Conservation (phyloP, 495 filamentous ascomycete species). For the Xylaria grammica region DNA sequence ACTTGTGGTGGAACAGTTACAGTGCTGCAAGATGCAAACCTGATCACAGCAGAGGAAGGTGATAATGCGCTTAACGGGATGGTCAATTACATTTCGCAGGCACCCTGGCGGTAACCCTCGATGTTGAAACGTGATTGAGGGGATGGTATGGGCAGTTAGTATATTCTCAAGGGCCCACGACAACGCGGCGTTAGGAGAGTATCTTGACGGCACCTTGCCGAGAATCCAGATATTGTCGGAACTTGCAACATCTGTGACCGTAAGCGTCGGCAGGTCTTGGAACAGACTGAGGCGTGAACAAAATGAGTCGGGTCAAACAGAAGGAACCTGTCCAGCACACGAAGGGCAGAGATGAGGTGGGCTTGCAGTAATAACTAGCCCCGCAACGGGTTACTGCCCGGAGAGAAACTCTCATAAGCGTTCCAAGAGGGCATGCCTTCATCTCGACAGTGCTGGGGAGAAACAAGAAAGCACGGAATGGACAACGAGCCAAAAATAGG, state of each 20-base stretch:
- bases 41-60: constrained; percentile 39
- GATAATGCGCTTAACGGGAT: constrained; percentile 38
- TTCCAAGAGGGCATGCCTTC: background rate
- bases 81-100: constrained; percentile 40
- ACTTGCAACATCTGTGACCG: background rate
- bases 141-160: background rate
- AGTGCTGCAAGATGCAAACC: constrained; percentile 36
- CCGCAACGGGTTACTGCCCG: background rate
- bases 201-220: background rate
- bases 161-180: background rate
- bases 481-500: background rate
- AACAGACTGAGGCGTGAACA: constrained; percentile 8
- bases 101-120: constrained; percentile 33
- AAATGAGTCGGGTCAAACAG: background rate
- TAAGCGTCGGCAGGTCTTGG: constrained; percentile 7
- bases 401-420: background rate
- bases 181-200: background rate
- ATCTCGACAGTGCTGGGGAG: background rate
- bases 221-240: constrained; percentile 2
- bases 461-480: background rate
- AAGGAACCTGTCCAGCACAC: constrained; percentile 14
- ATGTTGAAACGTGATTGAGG: background rate
- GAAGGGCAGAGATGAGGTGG: constrained; percentile 7
- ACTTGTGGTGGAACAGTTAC: constrained; percentile 25
- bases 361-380: background rate